Evolutionary conservation across 2,329 filamentous ascomycete genomes (phyloP).

Genomic region (Apiospora kogelbergensis): DNA sequence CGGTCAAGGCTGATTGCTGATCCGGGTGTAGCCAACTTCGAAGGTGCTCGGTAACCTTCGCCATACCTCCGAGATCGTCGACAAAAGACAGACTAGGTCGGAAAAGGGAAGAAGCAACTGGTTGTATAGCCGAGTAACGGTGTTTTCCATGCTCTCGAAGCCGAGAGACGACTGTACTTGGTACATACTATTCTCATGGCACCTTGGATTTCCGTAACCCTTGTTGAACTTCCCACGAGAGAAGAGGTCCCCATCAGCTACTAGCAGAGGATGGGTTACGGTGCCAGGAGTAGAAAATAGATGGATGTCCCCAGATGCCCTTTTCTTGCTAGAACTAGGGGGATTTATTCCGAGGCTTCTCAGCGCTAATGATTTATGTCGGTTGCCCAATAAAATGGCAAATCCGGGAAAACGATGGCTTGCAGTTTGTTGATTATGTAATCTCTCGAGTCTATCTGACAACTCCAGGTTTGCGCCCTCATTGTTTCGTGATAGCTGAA

Average conservation of each 20-base stretch:
- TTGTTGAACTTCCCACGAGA: background rate
- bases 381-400: background rate
- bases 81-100: constrained; percentile 11
- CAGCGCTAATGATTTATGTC: background rate
- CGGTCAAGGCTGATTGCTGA: constrained; percentile 3
- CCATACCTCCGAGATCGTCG: constrained; percentile 11
- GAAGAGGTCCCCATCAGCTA: background rate
- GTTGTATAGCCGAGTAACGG: constrained; percentile 3
- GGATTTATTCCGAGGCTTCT: background rate
- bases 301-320: background rate
- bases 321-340: background rate
- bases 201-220: background rate
- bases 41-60: constrained; percentile 6
- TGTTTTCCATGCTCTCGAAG: background rate
- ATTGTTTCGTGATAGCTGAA: constrained; percentile 10
- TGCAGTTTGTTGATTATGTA: background rate
- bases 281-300: background rate
- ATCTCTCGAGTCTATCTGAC: background rate
- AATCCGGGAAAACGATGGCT: background rate
- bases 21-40: constrained; percentile 4
- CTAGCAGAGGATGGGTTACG: background rate
- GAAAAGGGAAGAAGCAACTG: constrained; percentile 9
- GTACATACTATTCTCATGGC: background rate
- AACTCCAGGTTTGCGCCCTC: background rate
- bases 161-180: background rate